Conservation (phyloP, 2,329 filamentous ascomycete genomes). For the Pestalotiopsis sp. region DNA sequence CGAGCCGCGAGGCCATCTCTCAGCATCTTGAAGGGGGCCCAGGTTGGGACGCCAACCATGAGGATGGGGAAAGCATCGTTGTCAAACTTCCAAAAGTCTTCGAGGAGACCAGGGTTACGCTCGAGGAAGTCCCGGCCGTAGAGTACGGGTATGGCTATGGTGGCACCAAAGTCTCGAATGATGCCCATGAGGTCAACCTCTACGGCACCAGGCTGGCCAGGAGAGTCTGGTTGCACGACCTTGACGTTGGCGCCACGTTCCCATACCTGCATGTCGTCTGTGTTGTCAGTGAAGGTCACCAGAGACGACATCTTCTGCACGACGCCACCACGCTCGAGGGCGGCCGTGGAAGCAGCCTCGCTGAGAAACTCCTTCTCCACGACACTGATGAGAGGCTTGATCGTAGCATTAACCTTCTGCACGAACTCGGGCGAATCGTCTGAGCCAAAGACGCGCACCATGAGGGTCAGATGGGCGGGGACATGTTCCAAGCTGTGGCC, state of each 20-base stretch:
- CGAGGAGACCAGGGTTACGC: constrained; percentile 14
- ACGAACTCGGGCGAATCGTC: constrained; percentile 2
- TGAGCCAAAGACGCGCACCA: constrained; percentile 19
- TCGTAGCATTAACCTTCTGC: neutral
- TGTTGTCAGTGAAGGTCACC: constrained; percentile 13
- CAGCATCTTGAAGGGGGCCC: constrained; percentile 19
- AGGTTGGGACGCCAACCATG: constrained; percentile 19
- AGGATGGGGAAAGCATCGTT: constrained; percentile 19
- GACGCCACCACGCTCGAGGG: constrained; percentile 14
- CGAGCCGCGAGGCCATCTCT: constrained; percentile 16
- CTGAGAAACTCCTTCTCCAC: constrained; percentile 18
- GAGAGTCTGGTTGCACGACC: neutral
- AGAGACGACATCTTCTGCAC: constrained; percentile 13
- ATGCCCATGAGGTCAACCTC: constrained; percentile 19
- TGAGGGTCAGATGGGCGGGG: constrained; percentile 10
- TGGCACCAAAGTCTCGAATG: constrained; percentile 20
- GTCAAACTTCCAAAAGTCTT: constrained; percentile 23
- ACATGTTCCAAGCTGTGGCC: constrained; percentile 5
- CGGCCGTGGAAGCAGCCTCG: constrained; percentile 15
- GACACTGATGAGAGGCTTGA: neutral
- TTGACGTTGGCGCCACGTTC: constrained; percentile 17
- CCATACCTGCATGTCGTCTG: constrained; percentile 15
- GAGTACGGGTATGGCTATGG: constrained; percentile 17
- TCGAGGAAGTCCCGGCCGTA: constrained; percentile 20
- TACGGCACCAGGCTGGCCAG: constrained; percentile 2